Base-by-base conservation (phyloP, 768 basidiomycete species). In the Lactarius sanguifluus region DNA sequence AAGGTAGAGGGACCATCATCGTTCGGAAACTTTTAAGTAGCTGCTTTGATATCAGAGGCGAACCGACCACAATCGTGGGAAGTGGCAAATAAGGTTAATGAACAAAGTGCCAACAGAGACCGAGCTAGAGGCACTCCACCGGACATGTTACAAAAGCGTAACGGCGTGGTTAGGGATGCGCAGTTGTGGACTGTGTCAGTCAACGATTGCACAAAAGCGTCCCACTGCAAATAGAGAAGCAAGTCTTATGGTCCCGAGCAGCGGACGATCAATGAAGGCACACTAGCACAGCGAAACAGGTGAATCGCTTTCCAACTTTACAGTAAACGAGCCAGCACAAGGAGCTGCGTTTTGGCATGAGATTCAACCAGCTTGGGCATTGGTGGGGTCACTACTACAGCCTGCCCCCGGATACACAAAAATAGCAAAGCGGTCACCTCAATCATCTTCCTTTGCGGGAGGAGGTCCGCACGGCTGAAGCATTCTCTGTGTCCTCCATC, bases 381-480 rank as follows among this genome's bases (percentile, higher is more conserved):
- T 54, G 61, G 52, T 55, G 41, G 34, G 47, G 57, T 13, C 50
- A 10, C 47, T 62, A 62, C 56, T 58, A 54, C 32, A 59, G 50
- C 34, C 32, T 13, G 20, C 50, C 50, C 25, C 32, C 36, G 7
- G 45, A 56, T 40, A 40, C 18, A 61, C 16, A 30, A 56, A 55
- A 32, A 34, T 30, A 45, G 38, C 9, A 61, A 20, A 13, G 3
- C 5, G 10, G 52, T 9, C 57, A 36, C 25, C n/a, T 59, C 74
- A 88, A 73, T 90, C 89, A 38, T 96, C 94, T 64, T 94, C 92
- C 78, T 96, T 96, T 50, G 78, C 73, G 34, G 78, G 79, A 9
- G 82, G 83, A 45, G 82, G 82, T 20, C 84, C 85, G 72, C 84
- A 85, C 2, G 85, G 85, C 69, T 84, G 82, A 20, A 85, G 76